phyloP scores from a whole-genome alignment of 2,329 filamentous ascomycete genomes.

The Sclerotinia nivalis region DNA sequence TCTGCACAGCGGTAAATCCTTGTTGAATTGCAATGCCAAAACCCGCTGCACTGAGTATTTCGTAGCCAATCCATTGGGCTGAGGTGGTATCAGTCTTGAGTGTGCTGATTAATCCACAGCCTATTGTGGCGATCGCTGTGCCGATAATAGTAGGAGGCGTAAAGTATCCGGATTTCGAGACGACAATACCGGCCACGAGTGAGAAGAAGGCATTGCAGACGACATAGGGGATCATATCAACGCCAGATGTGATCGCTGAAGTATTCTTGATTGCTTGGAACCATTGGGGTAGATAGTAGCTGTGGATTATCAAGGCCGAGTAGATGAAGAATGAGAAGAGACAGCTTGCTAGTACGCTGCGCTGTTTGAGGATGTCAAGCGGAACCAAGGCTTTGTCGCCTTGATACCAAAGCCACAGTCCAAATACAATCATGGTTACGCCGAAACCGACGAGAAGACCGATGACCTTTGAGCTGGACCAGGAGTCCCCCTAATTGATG shows the following conservation, averaged over 20 bases:
- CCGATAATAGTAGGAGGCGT: constrained; percentile 31
- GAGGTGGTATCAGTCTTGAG: constrained; percentile 40
- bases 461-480: constrained; percentile 37
- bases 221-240: constrained; percentile 35
- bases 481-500: constrained; percentile 33
- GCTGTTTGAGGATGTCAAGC: constrained; percentile 42
- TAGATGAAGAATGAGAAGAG: constrained; percentile 32
- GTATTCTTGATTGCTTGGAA: constrained; percentile 35
- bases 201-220: constrained; percentile 37
- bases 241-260: constrained; percentile 30
- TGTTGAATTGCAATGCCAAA: constrained; percentile 39
- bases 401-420: constrained; percentile 43
- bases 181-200: constrained; percentile 39
- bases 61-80: constrained; percentile 52
- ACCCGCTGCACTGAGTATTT: constrained; percentile 34
- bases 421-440: constrained; percentile 36
- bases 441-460: constrained; percentile 39
- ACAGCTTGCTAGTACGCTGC: constrained; percentile 40
- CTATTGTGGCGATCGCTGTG: constrained; percentile 28
- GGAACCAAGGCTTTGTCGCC: constrained; percentile 53
- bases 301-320: constrained; percentile 31
- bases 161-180: constrained; percentile 42
- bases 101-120: constrained; percentile 42
- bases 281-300: constrained; percentile 38
- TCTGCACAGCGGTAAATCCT: constrained; percentile 38